Evolutionary conservation across 306 rosid species (phyloP).

Genomic region (Oxytropis ochrocephala): DNA sequence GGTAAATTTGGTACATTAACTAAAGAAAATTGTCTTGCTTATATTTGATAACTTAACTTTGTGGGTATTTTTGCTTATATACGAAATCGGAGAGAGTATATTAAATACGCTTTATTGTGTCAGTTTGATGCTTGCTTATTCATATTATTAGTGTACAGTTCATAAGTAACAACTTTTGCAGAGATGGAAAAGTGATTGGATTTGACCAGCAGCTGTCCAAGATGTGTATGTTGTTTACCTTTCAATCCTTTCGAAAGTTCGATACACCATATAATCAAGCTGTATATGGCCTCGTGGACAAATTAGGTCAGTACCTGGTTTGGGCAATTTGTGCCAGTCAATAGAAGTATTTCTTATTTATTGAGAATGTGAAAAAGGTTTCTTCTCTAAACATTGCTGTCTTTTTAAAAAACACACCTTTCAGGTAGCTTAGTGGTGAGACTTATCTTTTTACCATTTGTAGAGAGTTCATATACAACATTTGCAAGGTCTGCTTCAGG

Average conservation of each 20-base stretch:
- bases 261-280: conserved; percentile 97
- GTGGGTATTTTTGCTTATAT: too few relatives aligned
- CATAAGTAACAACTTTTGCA: conserved; percentile 29
- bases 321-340: neutral
- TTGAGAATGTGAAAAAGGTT: neutral
- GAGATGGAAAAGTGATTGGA: conserved; percentile 45
- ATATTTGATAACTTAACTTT: too few relatives aligned
- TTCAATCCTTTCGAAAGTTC: conserved; percentile 76
- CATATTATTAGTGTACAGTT: conserved; percentile 5
- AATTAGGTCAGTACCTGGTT: conserved; percentile 53
- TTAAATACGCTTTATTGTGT: neutral
- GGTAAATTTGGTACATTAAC: too few relatives aligned
- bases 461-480: conserved; percentile 84
- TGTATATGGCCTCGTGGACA: conserved; percentile 85
- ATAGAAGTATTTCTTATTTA: neutral
- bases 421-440: conserved; percentile 98
- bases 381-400: neutral
- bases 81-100: too few relatives aligned
- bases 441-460: conserved; percentile 88
- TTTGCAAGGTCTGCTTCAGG: conserved; percentile 99
- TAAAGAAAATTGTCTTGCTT: too few relatives aligned
- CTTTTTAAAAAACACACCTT: conserved; percentile 11
- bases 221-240: conserved; percentile 78
- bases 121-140: neutral
- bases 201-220: conserved; percentile 73